Conservation (phyloP, 1,284 basidiomycete species). For the Naganishia liquefaciens region DNA sequence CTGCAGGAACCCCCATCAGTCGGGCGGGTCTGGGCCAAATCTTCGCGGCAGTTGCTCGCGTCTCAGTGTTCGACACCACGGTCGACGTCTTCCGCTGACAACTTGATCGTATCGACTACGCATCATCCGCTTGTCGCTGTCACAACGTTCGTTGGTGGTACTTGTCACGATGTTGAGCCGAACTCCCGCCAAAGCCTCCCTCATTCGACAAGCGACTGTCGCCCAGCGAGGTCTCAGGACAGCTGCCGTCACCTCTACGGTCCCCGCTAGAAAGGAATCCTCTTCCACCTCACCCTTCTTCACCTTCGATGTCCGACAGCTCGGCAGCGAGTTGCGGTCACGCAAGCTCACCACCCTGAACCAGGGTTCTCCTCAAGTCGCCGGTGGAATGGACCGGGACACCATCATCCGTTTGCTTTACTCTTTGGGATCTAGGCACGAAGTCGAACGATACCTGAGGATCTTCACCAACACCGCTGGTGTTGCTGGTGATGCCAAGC, state of each 20-base stretch:
- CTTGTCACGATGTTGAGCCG: conserved; percentile 25
- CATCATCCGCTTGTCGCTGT: too few species aligned
- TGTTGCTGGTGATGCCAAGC: conserved; percentile 61
- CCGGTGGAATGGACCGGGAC: conserved; percentile 62
- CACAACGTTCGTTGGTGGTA: too few species aligned
- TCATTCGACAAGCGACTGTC: conserved; percentile 18
- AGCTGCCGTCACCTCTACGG: conserved; percentile 1
- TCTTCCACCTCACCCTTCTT: conserved; percentile 36
- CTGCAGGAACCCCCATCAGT: conserved; percentile 13
- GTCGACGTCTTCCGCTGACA: too few species aligned
- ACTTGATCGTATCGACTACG: too few species aligned
- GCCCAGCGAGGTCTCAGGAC: conserved; percentile 11
- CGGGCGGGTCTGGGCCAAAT: background rate
- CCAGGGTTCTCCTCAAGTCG: conserved; percentile 37
- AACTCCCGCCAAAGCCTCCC: conserved; percentile 24
- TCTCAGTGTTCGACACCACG: background rate
- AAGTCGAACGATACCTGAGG: conserved; percentile 92
- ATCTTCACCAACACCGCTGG: conserved; percentile 90
- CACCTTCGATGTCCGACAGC: conserved; percentile 49
- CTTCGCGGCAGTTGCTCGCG: conserved; percentile 19
- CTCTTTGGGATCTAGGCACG: conserved; percentile 90
- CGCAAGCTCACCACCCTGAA: conserved; percentile 43
- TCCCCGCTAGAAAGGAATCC: conserved; percentile 7
- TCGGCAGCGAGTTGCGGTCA: conserved; percentile 52
- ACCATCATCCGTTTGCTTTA: conserved; percentile 90